These are phyloP conservation scores for Hysterium pulicare DNA, from an alignment of 2,329 filamentous ascomycete genomes.

Conservation along the genomic window DNA sequence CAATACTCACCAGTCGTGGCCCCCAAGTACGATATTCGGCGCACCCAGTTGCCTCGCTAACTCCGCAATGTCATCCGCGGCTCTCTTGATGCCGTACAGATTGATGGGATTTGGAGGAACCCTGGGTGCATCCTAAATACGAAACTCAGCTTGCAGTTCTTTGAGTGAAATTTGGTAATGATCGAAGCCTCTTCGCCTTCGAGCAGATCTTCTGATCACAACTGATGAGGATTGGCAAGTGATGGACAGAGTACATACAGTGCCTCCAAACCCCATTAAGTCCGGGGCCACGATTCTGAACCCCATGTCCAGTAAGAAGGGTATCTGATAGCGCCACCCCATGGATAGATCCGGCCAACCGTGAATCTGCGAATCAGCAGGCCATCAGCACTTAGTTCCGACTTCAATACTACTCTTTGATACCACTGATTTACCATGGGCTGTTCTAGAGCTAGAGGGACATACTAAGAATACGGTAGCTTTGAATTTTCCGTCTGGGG, in stretches of 20 bases:
- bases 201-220: neutral
- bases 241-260: constrained; percentile 42
- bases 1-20: constrained; percentile 70
- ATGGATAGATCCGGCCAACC: constrained; percentile 81
- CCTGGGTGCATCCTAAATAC: constrained; percentile 39
- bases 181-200: constrained; percentile 2
- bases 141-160: constrained; percentile 16
- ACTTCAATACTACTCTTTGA: no score
- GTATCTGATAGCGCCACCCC: constrained; percentile 89
- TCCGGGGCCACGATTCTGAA: constrained; percentile 81
- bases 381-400: no score
- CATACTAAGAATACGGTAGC: constrained; percentile 55
- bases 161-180: constrained; percentile 6
- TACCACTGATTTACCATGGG: no score
- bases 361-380: constrained; percentile 59
- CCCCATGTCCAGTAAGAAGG: constrained; percentile 66
- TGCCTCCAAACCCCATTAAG: constrained; percentile 81
- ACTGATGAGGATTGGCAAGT: neutral
- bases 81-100: constrained; percentile 68
- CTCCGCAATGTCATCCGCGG: constrained; percentile 70
- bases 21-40: constrained; percentile 70
- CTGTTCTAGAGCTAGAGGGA: constrained; percentile 30
- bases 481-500: constrained; percentile 41
- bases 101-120: constrained; percentile 59
- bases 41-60: constrained; percentile 60